Evolutionary conservation across 2,329 filamentous ascomycete genomes (phyloP), one percentile per base, ranked within the genome.

Genomic region (Aotearoamyces nothofagi): DNA sequence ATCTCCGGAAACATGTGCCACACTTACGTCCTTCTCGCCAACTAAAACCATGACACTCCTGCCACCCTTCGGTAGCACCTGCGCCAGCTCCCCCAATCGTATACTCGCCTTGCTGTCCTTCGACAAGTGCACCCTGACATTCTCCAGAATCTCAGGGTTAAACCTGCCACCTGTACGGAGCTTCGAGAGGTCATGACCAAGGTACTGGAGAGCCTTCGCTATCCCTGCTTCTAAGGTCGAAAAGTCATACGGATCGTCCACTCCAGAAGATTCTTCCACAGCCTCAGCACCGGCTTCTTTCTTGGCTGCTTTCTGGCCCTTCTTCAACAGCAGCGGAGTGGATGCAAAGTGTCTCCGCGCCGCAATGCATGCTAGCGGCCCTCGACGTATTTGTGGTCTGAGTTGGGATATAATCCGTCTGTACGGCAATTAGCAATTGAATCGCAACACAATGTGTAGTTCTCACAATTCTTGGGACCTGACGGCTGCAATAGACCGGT

Each of bases 41-140:
- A 68, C 69, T 13, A 77, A 47, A n/a, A 80, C 56, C 33, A 68
- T 64, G 16, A 78, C 49, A 40, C 60, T 60, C 31, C 73, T 52
- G 8, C 73, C 61, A 15, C 63, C 72, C 42, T 74, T 72, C 0
- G 71, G 69, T 22, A 79, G 57, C 10, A 80, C 69, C 44, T 78
- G 74, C 3, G 73, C 75, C 32, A 81, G 44, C 44, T 78, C 73
- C 7, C 63, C 60, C 28, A 81, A 41, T 36, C 55, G 60, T 27
- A 66, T 58, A 2, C 52, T 64, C 33, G 65, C 56, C 33, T 63
- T 68, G 13, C 43, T 47, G 26, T 52, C 56, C 33, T 73, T 68
- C 33, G 54, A 58, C 26, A 75, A 42, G 27, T 63, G 55, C n/a
- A 80, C 73, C 20, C 63, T 60, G 30, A 80, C 41, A 12, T 51